phyloP scores from a whole-genome alignment of 1,284 basidiomycete species.

The Papiliotrema nemorosa region DNA sequence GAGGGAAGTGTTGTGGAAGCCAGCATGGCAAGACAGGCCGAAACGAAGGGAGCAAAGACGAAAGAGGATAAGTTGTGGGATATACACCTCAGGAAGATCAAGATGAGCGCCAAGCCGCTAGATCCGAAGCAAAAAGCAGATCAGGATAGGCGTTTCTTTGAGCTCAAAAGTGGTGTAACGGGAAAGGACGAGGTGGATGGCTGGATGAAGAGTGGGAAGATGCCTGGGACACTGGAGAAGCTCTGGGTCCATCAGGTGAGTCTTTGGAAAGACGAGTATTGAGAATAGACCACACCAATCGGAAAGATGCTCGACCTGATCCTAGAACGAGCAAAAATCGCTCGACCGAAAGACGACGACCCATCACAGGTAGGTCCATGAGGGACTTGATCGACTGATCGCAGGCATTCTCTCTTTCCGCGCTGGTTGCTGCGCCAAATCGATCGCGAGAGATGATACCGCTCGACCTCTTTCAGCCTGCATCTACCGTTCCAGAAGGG shows the following conservation, averaged over 20 bases:
- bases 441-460: background rate
- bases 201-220: slow-evolving; percentile 18
- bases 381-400: background rate
- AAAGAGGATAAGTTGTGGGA: slow-evolving; percentile 39
- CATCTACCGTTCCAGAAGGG: slow-evolving; percentile 4
- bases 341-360: slow-evolving; percentile 4
- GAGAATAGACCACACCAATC: slow-evolving; percentile 9
- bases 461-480: background rate
- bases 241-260: slow-evolving; percentile 29
- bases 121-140: slow-evolving; percentile 8
- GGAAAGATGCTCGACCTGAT: slow-evolving; percentile 16
- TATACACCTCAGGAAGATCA: slow-evolving; percentile 33
- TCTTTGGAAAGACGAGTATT: background rate
- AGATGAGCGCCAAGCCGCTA: slow-evolving; percentile 27
- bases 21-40: too few relatives aligned
- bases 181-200: slow-evolving; percentile 6
- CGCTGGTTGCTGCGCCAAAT: slow-evolving; percentile 1
- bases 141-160: slow-evolving; percentile 30
- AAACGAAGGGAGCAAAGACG: slow-evolving; percentile 20
- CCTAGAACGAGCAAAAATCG: slow-evolving; percentile 1
- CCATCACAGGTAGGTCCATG: slow-evolving; percentile 7
- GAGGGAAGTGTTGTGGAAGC: too few relatives aligned
- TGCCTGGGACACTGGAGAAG: slow-evolving; percentile 14
- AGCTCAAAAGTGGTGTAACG: slow-evolving; percentile 23
- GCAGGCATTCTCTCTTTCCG: slow-evolving; percentile 1